Conservation (phyloP, 768 basidiomycete species). For the Pulveroboletus sp. region DNA sequence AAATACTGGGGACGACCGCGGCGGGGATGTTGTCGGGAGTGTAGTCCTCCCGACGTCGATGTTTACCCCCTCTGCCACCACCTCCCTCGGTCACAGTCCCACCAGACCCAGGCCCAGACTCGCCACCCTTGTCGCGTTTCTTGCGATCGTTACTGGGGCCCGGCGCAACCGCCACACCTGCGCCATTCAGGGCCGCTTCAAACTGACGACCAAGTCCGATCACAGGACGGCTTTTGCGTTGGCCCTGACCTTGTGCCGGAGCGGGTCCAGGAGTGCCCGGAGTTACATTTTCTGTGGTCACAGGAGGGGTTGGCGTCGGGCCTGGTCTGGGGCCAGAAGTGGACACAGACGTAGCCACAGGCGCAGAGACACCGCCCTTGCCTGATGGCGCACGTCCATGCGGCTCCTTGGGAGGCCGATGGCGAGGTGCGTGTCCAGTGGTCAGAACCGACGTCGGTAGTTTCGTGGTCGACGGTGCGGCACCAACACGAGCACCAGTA, state of each 20-base stretch:
- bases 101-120: background rate
- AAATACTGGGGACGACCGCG: constrained; percentile 16
- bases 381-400: constrained; percentile 12
- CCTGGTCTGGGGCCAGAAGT: background rate
- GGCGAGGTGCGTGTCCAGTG: constrained; percentile 6
- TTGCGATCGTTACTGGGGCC: constrained; percentile 27
- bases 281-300: constrained; percentile 2
- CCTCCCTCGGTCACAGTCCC: background rate
- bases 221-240: constrained; percentile 51
- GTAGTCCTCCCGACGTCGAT: constrained; percentile 16
- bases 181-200: constrained; percentile 65
- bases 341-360: background rate
- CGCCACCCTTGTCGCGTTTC: constrained; percentile 32
- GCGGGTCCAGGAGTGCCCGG: constrained; percentile 8
- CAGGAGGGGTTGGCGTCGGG: background rate
- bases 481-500: background rate
- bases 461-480: constrained; percentile 12
- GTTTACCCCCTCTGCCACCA: constrained; percentile 11
- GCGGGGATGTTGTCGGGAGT: background rate
- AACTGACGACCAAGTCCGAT: constrained; percentile 65
- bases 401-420: constrained; percentile 15
- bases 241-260: background rate
- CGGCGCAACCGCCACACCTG: constrained; percentile 41
- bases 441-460: constrained; percentile 4
- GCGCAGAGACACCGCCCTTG: constrained; percentile 5